Evolutionary conservation across 495 filamentous ascomycete species (phyloP).

Genomic region (Corynascus novoguineensis): DNA sequence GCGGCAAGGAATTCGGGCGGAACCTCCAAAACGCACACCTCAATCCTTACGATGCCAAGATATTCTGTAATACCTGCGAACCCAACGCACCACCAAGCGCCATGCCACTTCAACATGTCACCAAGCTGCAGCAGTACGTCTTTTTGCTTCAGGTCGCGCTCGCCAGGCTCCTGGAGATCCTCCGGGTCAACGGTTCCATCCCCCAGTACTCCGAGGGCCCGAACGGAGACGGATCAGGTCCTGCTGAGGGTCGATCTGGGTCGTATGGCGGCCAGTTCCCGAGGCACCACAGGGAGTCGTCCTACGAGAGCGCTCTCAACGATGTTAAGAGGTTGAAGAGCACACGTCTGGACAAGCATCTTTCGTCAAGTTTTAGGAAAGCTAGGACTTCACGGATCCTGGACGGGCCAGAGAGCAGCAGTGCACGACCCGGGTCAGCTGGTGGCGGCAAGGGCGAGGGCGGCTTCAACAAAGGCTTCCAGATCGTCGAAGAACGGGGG

Average conservation of each 20-base stretch:
- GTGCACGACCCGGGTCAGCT: constrained; percentile 72
- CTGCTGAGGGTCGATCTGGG: constrained; percentile 66
- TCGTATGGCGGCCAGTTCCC: constrained; percentile 59
- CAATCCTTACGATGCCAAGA: constrained; percentile 56
- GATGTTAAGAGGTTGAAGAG: constrained; percentile 89
- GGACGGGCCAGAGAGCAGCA: constrained; percentile 78
- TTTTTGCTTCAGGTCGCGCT: constrained; percentile 88
- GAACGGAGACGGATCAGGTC: constrained; percentile 61
- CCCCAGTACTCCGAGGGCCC: constrained; percentile 73
- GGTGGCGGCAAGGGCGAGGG: constrained; percentile 58
- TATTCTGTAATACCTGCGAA: constrained; percentile 64
- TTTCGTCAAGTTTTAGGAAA: constrained; percentile 86
- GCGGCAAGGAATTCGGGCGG: constrained; percentile 63
- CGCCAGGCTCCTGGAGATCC: constrained; percentile 79
- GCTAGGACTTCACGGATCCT: constrained; percentile 88
- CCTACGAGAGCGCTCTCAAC: constrained; percentile 91
- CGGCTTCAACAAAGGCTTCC: constrained; percentile 50
- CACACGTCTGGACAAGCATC: constrained; percentile 85
- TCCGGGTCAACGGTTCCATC: constrained; percentile 74
- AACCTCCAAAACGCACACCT: constrained; percentile 60
- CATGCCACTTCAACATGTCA: constrained; percentile 54
- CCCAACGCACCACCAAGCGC: constrained; percentile 30
- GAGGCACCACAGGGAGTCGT: constrained; percentile 59
- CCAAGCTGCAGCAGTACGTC: constrained; percentile 87
- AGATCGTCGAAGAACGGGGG: constrained; percentile 85